These are phyloP conservation scores for Lecanoromycetidae sp. DNA, from an alignment of 2,329 filamentous ascomycete species.

Conservation along the genomic window DNA sequence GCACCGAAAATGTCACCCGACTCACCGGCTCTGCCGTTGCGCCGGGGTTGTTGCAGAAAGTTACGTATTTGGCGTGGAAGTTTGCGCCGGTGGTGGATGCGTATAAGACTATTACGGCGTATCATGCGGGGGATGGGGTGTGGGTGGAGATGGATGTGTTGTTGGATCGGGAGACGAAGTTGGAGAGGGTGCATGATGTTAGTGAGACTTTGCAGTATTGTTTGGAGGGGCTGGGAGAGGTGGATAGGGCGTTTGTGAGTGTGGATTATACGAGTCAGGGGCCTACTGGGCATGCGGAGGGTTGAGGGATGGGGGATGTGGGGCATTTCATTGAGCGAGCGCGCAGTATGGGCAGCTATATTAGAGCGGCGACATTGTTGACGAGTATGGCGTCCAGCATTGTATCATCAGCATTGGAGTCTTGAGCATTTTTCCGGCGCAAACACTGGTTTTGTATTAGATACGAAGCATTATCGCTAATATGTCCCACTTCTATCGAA, in stretches of 20 bases:
- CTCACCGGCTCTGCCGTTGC: slow-evolving; percentile 47
- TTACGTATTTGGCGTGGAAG: slow-evolving; percentile 48
- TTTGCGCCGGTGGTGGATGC: slow-evolving; percentile 43
- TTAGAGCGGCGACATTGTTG: too few relatives aligned
- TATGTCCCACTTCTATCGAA: too few relatives aligned
- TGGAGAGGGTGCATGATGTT: slow-evolving; percentile 46
- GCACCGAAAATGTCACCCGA: slow-evolving; percentile 46
- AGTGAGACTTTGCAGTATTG: slow-evolving; percentile 54
- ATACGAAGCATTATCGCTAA: too few relatives aligned
- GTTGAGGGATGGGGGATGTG: neutral
- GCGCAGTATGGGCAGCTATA: too few relatives aligned
- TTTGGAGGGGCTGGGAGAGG: slow-evolving; percentile 41
- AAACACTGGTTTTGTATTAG: too few relatives aligned
- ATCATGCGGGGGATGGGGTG: slow-evolving; percentile 51
- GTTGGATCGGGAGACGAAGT: slow-evolving; percentile 40
- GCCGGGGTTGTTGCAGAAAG: slow-evolving; percentile 41
- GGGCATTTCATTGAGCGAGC: neutral
- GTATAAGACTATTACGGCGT: slow-evolving; percentile 44
- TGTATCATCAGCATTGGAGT: too few relatives aligned
- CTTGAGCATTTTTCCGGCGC: too few relatives aligned
- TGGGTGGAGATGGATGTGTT: slow-evolving; percentile 53
- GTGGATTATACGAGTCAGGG: slow-evolving; percentile 35
- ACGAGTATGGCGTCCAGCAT: too few relatives aligned
- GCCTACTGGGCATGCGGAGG: slow-evolving; percentile 30
- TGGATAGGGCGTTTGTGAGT: slow-evolving; percentile 41